Evolutionary conservation across 2,329 filamentous ascomycete species (phyloP).

Genomic region (Aspergillus japonicus): DNA sequence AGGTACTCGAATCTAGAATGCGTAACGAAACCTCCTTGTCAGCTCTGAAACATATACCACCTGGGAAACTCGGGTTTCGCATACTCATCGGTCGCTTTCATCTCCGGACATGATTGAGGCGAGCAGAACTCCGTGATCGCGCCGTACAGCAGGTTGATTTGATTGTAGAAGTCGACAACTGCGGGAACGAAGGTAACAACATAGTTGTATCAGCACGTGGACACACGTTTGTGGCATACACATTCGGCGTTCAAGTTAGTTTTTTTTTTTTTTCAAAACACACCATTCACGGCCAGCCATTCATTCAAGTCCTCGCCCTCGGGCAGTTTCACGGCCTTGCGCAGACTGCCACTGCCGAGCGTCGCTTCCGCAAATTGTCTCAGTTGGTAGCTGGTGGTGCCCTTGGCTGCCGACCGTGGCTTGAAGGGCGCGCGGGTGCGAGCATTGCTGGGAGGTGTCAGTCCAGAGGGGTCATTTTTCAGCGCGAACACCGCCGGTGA

Average conservation of each 20-base stretch:
- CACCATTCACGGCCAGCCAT: conserved; percentile 97
- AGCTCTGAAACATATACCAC: conserved; percentile 12
- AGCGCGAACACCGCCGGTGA: conserved; percentile 37
- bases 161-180: conserved; percentile 99
- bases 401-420: conserved; percentile 78
- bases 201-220: background rate
- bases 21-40: background rate
- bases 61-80: conserved; percentile 24
- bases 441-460: conserved; percentile 66
- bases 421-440: conserved; percentile 89
- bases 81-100: conserved; percentile 99
- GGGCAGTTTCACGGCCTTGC: conserved; percentile 93
- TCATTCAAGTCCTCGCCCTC: conserved; percentile 98
- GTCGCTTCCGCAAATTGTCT: conserved; percentile 98
- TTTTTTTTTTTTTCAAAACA: conserved; percentile 33
- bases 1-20: conserved; percentile 84
- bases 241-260: too few relatives aligned
- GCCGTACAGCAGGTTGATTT: conserved; percentile 97
- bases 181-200: background rate
- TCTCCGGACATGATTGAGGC: conserved; percentile 92
- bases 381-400: conserved; percentile 87
- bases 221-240: background rate
- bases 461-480: conserved; percentile 41
- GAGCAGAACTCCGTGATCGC: conserved; percentile 99
- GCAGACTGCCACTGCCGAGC: conserved; percentile 86